Conservation (phyloP, 306 rosid species). For the Trifolium pratense region DNA sequence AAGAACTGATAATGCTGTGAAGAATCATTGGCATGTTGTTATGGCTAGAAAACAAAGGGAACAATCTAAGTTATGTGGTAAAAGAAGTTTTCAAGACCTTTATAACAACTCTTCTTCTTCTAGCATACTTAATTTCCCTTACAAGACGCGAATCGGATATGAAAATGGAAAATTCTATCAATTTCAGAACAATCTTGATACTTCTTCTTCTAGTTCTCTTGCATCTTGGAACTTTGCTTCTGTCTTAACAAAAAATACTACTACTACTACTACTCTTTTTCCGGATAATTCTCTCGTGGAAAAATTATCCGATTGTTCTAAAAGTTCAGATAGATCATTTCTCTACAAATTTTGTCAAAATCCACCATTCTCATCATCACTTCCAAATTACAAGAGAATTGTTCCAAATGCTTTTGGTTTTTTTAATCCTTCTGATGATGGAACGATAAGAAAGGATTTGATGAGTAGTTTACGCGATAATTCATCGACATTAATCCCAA, state of each 20-base stretch:
- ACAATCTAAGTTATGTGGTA: conserved; percentile 73
- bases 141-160: conserved; percentile 21
- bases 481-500: conserved; percentile 43
- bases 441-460: conserved; percentile 43
- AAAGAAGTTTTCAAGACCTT: conserved; percentile 54
- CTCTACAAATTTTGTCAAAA: conserved; percentile 44
- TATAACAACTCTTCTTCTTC: not conserved
- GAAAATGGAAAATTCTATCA: conserved; percentile 45
- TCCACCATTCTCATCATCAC: conserved; percentile 37
- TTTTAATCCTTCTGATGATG: conserved; percentile 36
- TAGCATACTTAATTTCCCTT: not conserved
- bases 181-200: conserved; percentile 29
- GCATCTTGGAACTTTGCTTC: conserved; percentile 72
- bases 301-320: conserved; percentile 44
- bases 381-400: conserved; percentile 54
- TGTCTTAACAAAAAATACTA: conserved; percentile 21
- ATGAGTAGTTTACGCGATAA: conserved; percentile 37
- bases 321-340: conserved; percentile 45
- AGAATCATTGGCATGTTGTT: conserved; percentile 98
- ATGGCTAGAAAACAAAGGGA: conserved; percentile 96
- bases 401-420: conserved; percentile 52
- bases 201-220: conserved; percentile 44
- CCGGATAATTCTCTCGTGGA: conserved; percentile 27
- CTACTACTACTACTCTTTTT: not conserved
- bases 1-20: conserved; percentile 91